Conservation (phyloP, 768 basidiomycete species). For the Megacollybia marginata region DNA sequence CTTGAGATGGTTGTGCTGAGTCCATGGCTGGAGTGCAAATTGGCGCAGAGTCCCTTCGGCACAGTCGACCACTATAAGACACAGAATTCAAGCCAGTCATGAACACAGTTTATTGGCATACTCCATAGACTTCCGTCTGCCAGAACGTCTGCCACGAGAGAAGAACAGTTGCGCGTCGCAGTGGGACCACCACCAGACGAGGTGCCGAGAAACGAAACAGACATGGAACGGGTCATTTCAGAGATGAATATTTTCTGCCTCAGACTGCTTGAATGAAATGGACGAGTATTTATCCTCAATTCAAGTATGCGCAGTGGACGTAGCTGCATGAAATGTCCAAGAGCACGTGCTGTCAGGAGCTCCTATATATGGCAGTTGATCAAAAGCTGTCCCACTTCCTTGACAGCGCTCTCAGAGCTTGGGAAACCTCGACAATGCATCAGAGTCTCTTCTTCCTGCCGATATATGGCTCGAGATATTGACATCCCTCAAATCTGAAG, state of each 20-base stretch:
- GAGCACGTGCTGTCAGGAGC: no score
- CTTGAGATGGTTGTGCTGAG: constrained; percentile 12
- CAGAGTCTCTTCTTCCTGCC: no score
- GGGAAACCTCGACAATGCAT: no score
- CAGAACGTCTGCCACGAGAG: constrained; percentile 53
- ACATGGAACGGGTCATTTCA: constrained; percentile 35
- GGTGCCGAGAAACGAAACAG: constrained; percentile 69
- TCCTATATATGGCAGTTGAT: no score
- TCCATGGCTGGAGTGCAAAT: constrained; percentile 47
- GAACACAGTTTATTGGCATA: constrained; percentile 24
- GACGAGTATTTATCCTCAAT: no score
- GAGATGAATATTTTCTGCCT: not conserved
- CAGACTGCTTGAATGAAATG: no score
- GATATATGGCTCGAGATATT: no score
- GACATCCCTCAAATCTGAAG: no score
- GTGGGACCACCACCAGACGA: constrained; percentile 73
- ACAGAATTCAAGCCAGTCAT: constrained; percentile 4
- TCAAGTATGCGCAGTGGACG: no score
- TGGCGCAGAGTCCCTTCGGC: constrained; percentile 76
- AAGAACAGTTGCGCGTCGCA: constrained; percentile 68
- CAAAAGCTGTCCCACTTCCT: no score
- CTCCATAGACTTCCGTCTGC: constrained; percentile 61
- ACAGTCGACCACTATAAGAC: constrained; percentile 66
- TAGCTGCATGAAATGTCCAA: no score
- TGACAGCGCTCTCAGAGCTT: no score